Conservation (phyloP, 768 basidiomycete species). For the Rickenella mellea region DNA sequence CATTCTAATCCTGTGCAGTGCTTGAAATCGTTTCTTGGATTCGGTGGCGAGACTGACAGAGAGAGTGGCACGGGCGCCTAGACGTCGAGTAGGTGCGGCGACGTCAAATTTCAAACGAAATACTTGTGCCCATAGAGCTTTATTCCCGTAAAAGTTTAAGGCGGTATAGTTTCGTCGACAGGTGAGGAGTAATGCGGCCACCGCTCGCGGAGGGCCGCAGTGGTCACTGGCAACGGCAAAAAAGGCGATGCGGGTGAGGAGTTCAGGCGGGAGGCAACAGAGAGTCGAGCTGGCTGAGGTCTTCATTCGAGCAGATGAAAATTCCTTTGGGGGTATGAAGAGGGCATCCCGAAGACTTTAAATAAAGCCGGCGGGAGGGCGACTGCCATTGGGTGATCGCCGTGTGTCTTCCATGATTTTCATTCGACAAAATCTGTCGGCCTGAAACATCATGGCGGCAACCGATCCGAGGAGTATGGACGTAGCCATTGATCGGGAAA, state of each 20-base stretch:
- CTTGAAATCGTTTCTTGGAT: conserved; percentile 34
- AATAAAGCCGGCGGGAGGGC: too few relatives aligned
- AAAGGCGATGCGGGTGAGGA: conserved; percentile 50
- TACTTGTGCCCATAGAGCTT: conserved; percentile 50
- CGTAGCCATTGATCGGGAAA: too few relatives aligned
- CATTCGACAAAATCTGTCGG: too few relatives aligned
- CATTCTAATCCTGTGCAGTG: conserved; percentile 37
- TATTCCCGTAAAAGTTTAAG: conserved; percentile 29
- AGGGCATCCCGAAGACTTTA: too few relatives aligned
- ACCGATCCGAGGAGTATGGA: too few relatives aligned
- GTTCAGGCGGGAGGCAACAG: too few relatives aligned
- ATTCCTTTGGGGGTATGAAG: too few relatives aligned
- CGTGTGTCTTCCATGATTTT: too few relatives aligned
- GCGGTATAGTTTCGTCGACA: conserved; percentile 32
- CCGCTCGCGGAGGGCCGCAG: conserved; percentile 27
- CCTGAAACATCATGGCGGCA: too few relatives aligned
- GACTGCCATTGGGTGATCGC: too few relatives aligned
- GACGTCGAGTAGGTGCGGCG: conserved; percentile 20
- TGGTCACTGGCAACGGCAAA: conserved; percentile 28
- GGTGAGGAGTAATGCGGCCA: conserved; percentile 37
- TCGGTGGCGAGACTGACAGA: conserved; percentile 37
- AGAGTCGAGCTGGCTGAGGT: too few relatives aligned
- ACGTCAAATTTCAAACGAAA: conserved; percentile 43
- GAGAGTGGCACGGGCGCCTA: conserved; percentile 28
- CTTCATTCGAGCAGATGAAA: too few relatives aligned